Evolutionary conservation across 2,329 filamentous ascomycete genomes (phyloP).

Genomic region (Claviceps sp.): DNA sequence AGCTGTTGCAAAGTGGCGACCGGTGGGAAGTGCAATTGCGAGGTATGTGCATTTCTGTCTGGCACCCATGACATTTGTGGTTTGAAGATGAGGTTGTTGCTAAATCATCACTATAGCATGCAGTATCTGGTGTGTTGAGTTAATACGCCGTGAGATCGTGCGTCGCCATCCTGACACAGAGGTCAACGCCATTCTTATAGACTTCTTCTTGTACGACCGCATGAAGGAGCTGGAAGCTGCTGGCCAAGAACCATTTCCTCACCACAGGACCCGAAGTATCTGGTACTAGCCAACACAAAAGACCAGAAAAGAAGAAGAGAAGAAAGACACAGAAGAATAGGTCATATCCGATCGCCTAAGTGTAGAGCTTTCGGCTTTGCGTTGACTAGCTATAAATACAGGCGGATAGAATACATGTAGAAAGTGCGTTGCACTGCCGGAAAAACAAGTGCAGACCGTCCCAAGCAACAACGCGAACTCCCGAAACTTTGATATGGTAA

Average conservation of each 20-base stretch:
- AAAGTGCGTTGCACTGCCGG: background rate
- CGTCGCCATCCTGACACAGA: slow-evolving; percentile 55
- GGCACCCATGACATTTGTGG: background rate
- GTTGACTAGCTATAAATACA: background rate
- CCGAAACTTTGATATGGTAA: background rate
- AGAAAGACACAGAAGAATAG: background rate
- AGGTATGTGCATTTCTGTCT: slow-evolving; percentile 33
- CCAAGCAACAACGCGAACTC: background rate
- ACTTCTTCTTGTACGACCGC: slow-evolving; percentile 93
- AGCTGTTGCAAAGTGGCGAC: slow-evolving; percentile 56
- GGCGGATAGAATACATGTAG: background rate
- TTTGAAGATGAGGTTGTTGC: background rate
- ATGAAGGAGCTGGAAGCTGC: slow-evolving; percentile 71
- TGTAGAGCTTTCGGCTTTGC: background rate
- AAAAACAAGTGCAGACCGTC: background rate
- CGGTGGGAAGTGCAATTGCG: slow-evolving; percentile 78
- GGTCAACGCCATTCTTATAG: slow-evolving; percentile 82
- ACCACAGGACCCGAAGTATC: slow-evolving; percentile 84
- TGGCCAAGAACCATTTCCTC: slow-evolving; percentile 47
- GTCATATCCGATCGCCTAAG: background rate
- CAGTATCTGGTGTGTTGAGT: slow-evolving; percentile 91
- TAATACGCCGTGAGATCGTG: slow-evolving; percentile 71
- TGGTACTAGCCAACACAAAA: slow-evolving; percentile 54
- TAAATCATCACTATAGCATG: slow-evolving; percentile 40
- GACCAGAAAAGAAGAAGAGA: background rate